Evolutionary conservation across 306 rosid species (phyloP), one percentile per base, ranked within the genome.

Genomic region (Castanopsis chinensis): DNA sequence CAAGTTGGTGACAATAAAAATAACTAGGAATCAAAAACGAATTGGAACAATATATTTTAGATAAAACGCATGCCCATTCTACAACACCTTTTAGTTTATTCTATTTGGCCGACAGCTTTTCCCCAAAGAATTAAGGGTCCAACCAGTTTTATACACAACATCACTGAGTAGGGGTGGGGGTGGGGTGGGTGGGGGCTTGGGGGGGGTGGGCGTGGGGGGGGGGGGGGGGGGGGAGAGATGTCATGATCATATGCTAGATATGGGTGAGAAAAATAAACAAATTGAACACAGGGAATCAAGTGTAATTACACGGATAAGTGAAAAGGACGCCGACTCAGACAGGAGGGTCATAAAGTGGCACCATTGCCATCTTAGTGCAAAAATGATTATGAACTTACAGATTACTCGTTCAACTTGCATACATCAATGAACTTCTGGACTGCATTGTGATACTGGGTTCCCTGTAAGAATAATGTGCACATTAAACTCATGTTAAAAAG

Each of bases 371-470:
- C 76, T 6, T 19, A 70, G 77, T 74, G 83, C 79, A 81, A 74
- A 74, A 79, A 71, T 76, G 76, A 78, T 76, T 69, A 54, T 35
- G 75, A 59, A 75, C 80, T 83, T 85, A 37, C 63, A 80, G 82
- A 70, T 83, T 75, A 89, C 77, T 90, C 85, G 30, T 82, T 89
- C 89, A 94, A 87, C 85, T 86, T 85, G 88, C 83, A 89, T 73
- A 90, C 93, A 78, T 92, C 88, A 77, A 88, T 89, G 87, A 94
- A 85, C 80, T 88, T 86, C 90, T 85, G 92, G 69, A 83, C 79
- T 76, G 93, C 93, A 87, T 91, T 91, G 85, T 86, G 91, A 73
- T 92, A 90, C 78, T 89, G 93, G 79, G 91, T 85, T 80, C 90
- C 91, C 89, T 92, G 89, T 77, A 72, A 73, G 25, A 30, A 33